These are phyloP conservation scores for Trichothecium sympodiale DNA, from an alignment of 2,329 filamentous ascomycete species.

Conservation along the genomic window DNA sequence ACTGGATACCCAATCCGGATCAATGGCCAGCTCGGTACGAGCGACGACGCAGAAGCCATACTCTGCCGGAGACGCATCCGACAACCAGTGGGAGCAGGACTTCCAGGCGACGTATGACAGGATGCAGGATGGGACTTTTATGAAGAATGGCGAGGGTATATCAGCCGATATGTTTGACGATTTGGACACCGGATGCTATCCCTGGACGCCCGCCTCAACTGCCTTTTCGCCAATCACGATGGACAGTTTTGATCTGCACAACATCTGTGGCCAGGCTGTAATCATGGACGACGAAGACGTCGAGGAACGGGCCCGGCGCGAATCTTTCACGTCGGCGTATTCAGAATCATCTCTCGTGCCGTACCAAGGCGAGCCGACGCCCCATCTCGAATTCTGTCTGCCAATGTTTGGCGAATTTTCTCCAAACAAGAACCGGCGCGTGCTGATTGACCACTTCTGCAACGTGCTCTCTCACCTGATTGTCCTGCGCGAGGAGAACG, in stretches of 20 bases:
- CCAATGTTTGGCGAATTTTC: slow-evolving; percentile 49
- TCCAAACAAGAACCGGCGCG: slow-evolving; percentile 39
- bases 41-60: not conserved
- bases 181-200: not conserved
- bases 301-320: slow-evolving; percentile 15
- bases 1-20: slow-evolving; percentile 5
- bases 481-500: slow-evolving; percentile 50
- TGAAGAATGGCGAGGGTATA: not conserved
- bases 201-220: slow-evolving; percentile 6
- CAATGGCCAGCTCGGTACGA: no score
- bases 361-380: slow-evolving; percentile 10
- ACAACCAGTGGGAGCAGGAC: slow-evolving; percentile 5
- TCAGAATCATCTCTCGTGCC: slow-evolving; percentile 13
- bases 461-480: slow-evolving; percentile 55
- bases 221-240: slow-evolving; percentile 20
- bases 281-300: slow-evolving; percentile 15
- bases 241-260: slow-evolving; percentile 18
- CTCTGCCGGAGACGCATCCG: slow-evolving; percentile 1
- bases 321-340: slow-evolving; percentile 7
- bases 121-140: not conserved
- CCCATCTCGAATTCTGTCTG: slow-evolving; percentile 36
- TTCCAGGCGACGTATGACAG: no score
- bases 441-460: slow-evolving; percentile 51
- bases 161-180: not conserved
- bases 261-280: slow-evolving; percentile 12